A percentile compares a stretch with the other conserved stretches of the same genome.
Conservation (phyloP, 805 yeast species). For the Candida xyloterini region DNA sequence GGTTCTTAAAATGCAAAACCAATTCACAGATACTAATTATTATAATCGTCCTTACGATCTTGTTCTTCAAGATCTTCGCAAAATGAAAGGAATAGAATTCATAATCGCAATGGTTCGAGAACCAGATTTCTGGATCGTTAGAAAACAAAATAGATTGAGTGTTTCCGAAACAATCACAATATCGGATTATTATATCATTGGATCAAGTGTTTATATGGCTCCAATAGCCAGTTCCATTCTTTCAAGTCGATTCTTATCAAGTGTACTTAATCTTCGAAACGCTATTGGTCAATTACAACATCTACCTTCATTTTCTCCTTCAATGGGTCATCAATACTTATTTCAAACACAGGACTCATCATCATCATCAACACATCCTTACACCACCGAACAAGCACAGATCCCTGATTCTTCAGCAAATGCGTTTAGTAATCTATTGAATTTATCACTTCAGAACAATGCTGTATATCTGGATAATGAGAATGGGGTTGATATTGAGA, state of each 20-base stretch:
- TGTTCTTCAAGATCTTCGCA: constrained; percentile 51
- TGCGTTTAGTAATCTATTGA: constrained; percentile 30
- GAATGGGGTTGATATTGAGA: constrained; percentile 21
- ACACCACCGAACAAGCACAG: constrained; percentile 7
- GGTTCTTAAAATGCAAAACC: constrained; percentile 92
- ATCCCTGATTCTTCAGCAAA: constrained; percentile 26
- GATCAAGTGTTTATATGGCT: constrained; percentile 90
- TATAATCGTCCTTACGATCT: constrained; percentile 32
- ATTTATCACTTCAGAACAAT: constrained; percentile 27
- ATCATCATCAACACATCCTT: neutral
- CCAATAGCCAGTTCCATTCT: constrained; percentile 73
- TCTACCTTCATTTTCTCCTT: constrained; percentile 54
- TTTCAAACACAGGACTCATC: constrained; percentile 1
- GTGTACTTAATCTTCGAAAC: constrained; percentile 41
- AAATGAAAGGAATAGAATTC: constrained; percentile 85
- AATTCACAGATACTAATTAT: constrained; percentile 56
- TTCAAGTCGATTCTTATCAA: constrained; percentile 62
- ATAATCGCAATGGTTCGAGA: constrained; percentile 71
- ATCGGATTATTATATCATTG: constrained; percentile 83
- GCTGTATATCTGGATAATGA: constrained; percentile 24
- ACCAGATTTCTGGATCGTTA: constrained; percentile 89
- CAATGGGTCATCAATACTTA: constrained; percentile 55
- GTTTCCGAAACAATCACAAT: constrained; percentile 51
- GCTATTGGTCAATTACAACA: constrained; percentile 46
- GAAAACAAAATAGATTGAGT: constrained; percentile 69